A percentile compares a stretch with the other conserved stretches of the same genome.
Evolutionary conservation across 257 asterid genomes (phyloP).

Genomic region (Fraxinus americana): DNA sequence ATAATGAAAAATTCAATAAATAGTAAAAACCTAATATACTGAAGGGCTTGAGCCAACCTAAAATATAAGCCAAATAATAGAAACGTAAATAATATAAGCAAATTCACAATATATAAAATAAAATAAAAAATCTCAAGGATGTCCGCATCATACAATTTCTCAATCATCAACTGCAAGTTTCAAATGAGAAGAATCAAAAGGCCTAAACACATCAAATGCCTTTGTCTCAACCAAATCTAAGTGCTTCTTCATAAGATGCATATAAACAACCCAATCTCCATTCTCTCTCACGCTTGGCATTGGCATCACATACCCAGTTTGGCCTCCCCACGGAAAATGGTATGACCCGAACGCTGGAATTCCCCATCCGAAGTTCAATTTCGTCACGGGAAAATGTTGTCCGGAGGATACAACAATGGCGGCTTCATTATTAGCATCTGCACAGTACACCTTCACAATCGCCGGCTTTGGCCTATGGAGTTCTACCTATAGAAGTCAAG

Average conservation of each 20-base stretch:
- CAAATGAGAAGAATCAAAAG: conserved; percentile 23
- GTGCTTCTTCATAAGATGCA: conserved; percentile 48
- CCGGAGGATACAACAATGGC: conserved; percentile 64
- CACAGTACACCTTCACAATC: conserved; percentile 40
- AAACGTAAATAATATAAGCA: no score
- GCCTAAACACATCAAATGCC: conserved; percentile 51
- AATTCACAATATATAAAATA: no score
- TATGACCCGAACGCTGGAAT: conserved; percentile 58
- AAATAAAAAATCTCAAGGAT: no score
- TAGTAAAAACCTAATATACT: no score
- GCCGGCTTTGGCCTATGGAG: conserved; percentile 45
- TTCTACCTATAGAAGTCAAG: conserved; percentile 30
- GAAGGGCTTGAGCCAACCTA: no score
- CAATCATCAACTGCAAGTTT: background rate
- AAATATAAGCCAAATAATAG: no score
- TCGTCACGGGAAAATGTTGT: conserved; percentile 42
- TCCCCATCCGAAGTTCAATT: conserved; percentile 64
- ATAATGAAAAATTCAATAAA: no score
- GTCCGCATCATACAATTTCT: background rate
- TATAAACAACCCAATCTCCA: conserved; percentile 69
- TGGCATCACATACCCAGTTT: conserved; percentile 69
- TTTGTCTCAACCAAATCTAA: conserved; percentile 47
- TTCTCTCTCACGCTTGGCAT: conserved; percentile 38
- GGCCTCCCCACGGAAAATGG: conserved; percentile 69
- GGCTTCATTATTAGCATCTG: conserved; percentile 45